A percentile compares a stretch with the other conserved stretches of the same genome.
Evolutionary conservation across 2,329 filamentous ascomycete genomes (phyloP).

Genomic region (Cladophialophora yegresii): DNA sequence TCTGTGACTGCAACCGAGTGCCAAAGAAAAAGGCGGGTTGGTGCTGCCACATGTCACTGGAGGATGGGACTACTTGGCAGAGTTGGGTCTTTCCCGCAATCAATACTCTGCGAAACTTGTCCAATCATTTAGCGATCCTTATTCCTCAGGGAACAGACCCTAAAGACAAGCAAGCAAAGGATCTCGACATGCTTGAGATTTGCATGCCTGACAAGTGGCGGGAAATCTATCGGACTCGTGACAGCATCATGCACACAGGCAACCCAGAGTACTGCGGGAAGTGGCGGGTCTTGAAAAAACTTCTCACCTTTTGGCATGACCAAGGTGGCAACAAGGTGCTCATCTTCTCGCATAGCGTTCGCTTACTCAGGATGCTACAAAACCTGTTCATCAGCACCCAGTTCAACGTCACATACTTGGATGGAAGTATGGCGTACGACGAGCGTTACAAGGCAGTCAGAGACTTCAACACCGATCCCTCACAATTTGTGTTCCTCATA

Average conservation of each 20-base stretch:
- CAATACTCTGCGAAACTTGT: conserved; percentile 77
- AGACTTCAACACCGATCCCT: conserved; percentile 84
- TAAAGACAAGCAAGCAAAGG: conserved; percentile 73
- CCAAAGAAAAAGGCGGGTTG: conserved; percentile 69
- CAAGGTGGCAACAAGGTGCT: conserved; percentile 86
- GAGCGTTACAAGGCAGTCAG: conserved; percentile 81
- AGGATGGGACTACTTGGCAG: conserved; percentile 67
- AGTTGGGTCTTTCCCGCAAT: conserved; percentile 83
- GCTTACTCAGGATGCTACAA: conserved; percentile 78
- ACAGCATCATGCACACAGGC: conserved; percentile 76
- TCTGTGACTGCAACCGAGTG: conserved; percentile 67
- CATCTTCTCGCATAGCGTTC: conserved; percentile 90
- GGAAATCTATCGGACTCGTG: conserved; percentile 70
- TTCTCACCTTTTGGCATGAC: conserved; percentile 85
- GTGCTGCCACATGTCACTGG: conserved; percentile 69
- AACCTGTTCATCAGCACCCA: conserved; percentile 83
- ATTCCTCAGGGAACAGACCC: conserved; percentile 68
- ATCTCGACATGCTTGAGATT: conserved; percentile 70
- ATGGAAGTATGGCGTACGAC: conserved; percentile 79
- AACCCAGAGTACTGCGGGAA: conserved; percentile 95
- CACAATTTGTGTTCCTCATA: conserved; percentile 92
- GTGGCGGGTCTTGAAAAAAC: conserved; percentile 85
- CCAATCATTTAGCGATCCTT: conserved; percentile 88
- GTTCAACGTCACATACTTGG: conserved; percentile 89
- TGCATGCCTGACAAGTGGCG: conserved; percentile 76